Evolutionary conservation across 768 basidiomycete species (phyloP), one percentile per base, ranked within the genome.

Genomic region (Collybiopsis confluens): DNA sequence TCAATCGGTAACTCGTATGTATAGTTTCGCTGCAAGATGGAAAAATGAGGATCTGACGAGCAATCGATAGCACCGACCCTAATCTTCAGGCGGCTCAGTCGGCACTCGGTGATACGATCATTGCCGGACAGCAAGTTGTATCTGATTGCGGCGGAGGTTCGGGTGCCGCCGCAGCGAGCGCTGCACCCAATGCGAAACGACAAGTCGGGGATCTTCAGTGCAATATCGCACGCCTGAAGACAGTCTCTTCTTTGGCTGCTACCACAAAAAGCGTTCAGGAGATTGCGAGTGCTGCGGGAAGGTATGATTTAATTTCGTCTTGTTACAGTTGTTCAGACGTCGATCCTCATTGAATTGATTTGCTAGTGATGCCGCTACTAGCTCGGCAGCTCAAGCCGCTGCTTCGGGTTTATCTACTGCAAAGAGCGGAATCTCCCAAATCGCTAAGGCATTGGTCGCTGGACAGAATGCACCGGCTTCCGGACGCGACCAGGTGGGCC

Each of bases 211-310:
- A 64, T 59, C 49, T 70, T 20, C 49, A 60, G 27, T 70, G 69
- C 63, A 70, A 70, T 60, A 20, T 69, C 49, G 64, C 64, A 46
- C 65, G 69, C 45, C 49, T 66, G 37, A 58, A 61, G 53, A 69
- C 67, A 53, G 67, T 69, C 21, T 51, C 60, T 16, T 58, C 52
- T 13, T 60, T 70, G 35, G 52, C 61, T 7, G 35, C 42, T 9
- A 58, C 62, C 5, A 57, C 59, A 20, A 52, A 45, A 20, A 33
- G 30, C 13, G 30, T 33, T 33, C 30, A 33, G 13, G 63, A 64
- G 45, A 58, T 45, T 23, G 21, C 30, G 13, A 33, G 30, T 42
- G 41, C 41, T 30, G 52, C 58, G 13, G 48, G 18, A 28, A 43
- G 57, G 57, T 53, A 47, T 27, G 59, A 33, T 6, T 56, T 41